phyloP scores from a whole-genome alignment of 306 rosid species.

The Malus sieversii region DNA sequence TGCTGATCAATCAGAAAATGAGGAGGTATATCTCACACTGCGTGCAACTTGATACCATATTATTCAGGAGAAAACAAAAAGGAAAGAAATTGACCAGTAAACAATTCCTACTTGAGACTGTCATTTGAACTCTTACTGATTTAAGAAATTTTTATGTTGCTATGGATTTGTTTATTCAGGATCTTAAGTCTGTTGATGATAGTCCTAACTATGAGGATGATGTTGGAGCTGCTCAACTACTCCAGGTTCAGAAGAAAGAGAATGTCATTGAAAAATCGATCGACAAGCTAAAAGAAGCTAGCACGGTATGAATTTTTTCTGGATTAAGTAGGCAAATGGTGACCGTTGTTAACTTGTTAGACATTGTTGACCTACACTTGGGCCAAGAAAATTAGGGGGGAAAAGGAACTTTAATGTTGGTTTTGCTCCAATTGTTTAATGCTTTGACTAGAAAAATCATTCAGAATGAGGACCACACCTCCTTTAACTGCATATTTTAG shows the following conservation, averaged over 20 bases:
- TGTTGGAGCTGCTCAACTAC: slow-evolving; percentile 37
- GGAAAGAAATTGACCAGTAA: not conserved
- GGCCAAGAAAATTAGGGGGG: not conserved
- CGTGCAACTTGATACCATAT: not conserved
- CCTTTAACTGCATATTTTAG: not conserved
- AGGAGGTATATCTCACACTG: slow-evolving; percentile 42
- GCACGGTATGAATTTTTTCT: slow-evolving; percentile 47
- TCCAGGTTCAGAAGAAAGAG: slow-evolving; percentile 56
- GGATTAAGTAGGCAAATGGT: slow-evolving; percentile 15
- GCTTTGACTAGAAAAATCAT: not conserved
- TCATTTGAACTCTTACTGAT: not conserved
- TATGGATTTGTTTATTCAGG: slow-evolving; percentile 25
- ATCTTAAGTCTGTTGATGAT: slow-evolving; percentile 40
- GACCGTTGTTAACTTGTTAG: not conserved
- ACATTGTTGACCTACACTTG: not conserved
- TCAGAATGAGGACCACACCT: not conserved
- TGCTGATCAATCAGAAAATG: slow-evolving; percentile 63
- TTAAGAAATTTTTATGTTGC: slow-evolving; percentile 1
- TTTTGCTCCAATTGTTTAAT: not conserved
- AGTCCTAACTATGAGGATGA: slow-evolving; percentile 28
- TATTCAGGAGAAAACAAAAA: too few species aligned
- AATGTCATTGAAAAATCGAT: slow-evolving; percentile 60
- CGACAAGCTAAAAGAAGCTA: slow-evolving; percentile 70
- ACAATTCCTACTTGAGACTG: not conserved
- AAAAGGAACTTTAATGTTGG: not conserved